These are phyloP conservation scores for Daldinia childiae DNA, from an alignment of 495 filamentous ascomycete species.

Conservation along the genomic window DNA sequence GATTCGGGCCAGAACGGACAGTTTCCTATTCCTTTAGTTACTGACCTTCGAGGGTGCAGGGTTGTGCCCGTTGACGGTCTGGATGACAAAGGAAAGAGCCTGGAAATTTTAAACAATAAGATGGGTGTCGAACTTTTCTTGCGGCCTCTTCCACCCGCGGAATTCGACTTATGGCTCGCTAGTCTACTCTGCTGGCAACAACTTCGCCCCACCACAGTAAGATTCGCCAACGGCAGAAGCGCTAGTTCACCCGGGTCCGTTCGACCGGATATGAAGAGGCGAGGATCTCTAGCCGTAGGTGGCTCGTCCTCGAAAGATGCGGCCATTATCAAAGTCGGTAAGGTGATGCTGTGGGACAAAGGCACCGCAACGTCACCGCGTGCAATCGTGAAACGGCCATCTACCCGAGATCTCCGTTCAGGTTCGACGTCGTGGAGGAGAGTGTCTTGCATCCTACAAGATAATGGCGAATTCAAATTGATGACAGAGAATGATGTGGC, in stretches of 20 bases:
- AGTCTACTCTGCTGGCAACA: conserved; percentile 95
- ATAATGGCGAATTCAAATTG: conserved; percentile 94
- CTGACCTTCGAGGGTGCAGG: conserved; percentile 87
- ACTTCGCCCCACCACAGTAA: conserved; percentile 66
- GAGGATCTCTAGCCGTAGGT: conserved; percentile 67
- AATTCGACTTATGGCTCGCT: conserved; percentile 91
- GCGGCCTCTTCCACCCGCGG: conserved; percentile 74
- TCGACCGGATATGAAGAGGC: conserved; percentile 69
- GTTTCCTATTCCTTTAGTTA: conserved; percentile 65
- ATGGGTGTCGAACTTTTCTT: conserved; percentile 76
- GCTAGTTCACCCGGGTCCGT: conserved; percentile 34
- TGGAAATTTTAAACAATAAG: conserved; percentile 79
- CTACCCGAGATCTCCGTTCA: conserved; percentile 56
- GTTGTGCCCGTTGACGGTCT: conserved; percentile 73
- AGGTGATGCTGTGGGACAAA: conserved; percentile 90
- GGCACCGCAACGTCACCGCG: conserved; percentile 62
- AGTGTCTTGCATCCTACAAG: conserved; percentile 92
- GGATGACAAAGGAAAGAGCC: conserved; percentile 73
- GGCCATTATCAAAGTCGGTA: conserved; percentile 96
- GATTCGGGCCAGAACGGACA: conserved; percentile 63
- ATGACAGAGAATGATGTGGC: conserved; percentile 83
- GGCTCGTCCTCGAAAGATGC: conserved; percentile 68
- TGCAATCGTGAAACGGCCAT: conserved; percentile 60
- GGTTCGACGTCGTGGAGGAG: conserved; percentile 72
- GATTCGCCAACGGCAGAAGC: conserved; percentile 40